Evolutionary conservation across 441 rosid genomes (phyloP).

Genomic region (Gossypium trilobum): DNA sequence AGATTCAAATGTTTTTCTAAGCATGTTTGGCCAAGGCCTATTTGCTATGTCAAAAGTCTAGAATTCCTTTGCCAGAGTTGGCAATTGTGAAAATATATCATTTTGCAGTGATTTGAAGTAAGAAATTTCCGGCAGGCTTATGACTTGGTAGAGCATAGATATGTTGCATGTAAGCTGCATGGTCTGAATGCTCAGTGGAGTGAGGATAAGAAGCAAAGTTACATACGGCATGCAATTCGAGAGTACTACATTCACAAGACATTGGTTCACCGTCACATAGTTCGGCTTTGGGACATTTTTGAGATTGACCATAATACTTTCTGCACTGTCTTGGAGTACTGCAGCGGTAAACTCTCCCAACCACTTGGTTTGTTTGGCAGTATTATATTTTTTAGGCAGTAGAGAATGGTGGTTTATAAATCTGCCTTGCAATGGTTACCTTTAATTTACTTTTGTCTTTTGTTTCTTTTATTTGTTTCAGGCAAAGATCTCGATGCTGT

Average conservation of each 20-base stretch:
- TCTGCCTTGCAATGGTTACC: constrained; percentile 8
- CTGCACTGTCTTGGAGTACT: constrained; percentile 94
- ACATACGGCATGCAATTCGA: constrained; percentile 81
- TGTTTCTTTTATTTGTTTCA: constrained; percentile 24
- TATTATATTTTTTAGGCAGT: not conserved
- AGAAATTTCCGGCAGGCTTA: constrained; percentile 81
- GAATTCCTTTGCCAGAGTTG: constrained; percentile 41
- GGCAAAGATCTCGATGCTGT: constrained; percentile 98
- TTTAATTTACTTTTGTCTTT: constrained; percentile 1
- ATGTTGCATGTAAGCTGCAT: constrained; percentile 96
- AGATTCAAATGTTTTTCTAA: constrained; percentile 16
- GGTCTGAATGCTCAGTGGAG: constrained; percentile 98
- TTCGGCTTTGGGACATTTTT: constrained; percentile 95
- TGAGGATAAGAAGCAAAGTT: constrained; percentile 97
- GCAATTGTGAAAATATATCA: constrained; percentile 43
- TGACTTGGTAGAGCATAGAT: constrained; percentile 92
- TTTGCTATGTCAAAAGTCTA: constrained; percentile 18
- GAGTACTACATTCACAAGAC: constrained; percentile 95
- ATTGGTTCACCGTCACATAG: constrained; percentile 95
- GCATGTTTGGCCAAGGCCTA: constrained; percentile 13
- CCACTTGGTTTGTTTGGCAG: not conserved
- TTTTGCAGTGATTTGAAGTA: constrained; percentile 63
- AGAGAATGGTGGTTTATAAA: not conserved
- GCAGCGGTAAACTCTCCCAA: constrained; percentile 53
- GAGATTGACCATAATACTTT: constrained; percentile 92